Evolutionary conservation across 257 asterid genomes (phyloP), one percentile per base, ranked within the genome.

Genomic region (Solanum ossicruentum): DNA sequence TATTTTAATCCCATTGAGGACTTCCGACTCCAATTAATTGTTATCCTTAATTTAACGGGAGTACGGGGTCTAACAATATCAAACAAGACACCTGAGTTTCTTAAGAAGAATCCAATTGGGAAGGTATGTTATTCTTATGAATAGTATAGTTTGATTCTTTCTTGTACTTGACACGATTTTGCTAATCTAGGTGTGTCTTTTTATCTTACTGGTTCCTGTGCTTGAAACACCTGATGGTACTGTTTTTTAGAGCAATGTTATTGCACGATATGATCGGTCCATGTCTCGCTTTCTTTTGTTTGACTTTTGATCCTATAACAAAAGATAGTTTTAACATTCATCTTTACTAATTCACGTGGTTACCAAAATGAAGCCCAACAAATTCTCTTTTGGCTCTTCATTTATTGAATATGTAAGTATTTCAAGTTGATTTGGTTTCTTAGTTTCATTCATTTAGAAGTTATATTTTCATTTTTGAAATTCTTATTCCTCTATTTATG

Each of bases 171-270:
- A n/a, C n/a, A n/a, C n/a, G n/a, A n/a, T n/a, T n/a, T n/a, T n/a
- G n/a, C n/a, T n/a, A n/a, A n/a, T n/a, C n/a, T n/a, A n/a, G 28
- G 98, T 28, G 85, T 93, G 39, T 95, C 96, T 56, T 82, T 97
- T 94, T 43, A 97, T 93, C 55, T 49, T 71, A 82, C 81, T 94
- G 99, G 86, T 96, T 56, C 98, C 99, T 45, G 98, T 93, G 84
- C 98, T 96, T 43, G 95, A 96, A 89, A 96, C 98, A 3, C 98
- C 99, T 11, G 98, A 94, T 28, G 98, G 99, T 21, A 72, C 96
- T 1, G 43, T 96, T 18, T 96, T 93, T 69, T 98, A 96, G 91
- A 96, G 99, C 92, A 96, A 94, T 78, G 98, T 98, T 13, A 96
- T 96, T 88, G 98, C 99, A 1, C 97, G 98, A 7, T 96, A 96